A percentile compares a stretch with the other conserved stretches of the same genome.
phyloP scores from a whole-genome alignment of 2,329 filamentous ascomycete genomes.

The Ascochyta clinopodiicola region DNA sequence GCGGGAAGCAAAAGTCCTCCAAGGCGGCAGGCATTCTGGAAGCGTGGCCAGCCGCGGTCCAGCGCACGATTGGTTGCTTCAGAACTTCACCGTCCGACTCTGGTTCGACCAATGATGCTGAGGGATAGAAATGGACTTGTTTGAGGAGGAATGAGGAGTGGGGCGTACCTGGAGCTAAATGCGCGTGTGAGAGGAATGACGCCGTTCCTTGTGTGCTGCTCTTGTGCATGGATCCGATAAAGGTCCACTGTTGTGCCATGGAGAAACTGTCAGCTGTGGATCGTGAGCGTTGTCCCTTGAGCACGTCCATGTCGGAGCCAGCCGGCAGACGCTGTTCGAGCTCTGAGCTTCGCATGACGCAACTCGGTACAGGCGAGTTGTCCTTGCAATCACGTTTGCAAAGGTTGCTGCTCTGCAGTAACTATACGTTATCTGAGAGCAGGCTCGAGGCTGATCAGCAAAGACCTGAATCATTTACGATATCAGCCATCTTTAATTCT shows the following conservation, averaged over 20 bases:
- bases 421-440: no score
- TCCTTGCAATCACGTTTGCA: neutral
- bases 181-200: constrained; percentile 6
- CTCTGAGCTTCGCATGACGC: neutral
- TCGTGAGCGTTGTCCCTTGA: neutral
- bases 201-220: neutral
- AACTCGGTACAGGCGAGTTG: no score
- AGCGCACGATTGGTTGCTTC: constrained; percentile 11
- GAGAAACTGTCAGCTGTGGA: constrained; percentile 14
- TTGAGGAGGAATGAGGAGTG: constrained; percentile 12
- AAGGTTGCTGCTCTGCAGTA: no score
- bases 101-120: constrained; percentile 14
- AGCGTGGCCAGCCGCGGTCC: constrained; percentile 7
- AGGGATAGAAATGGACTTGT: constrained; percentile 16
- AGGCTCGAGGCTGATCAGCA: no score
- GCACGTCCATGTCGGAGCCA: constrained; percentile 2
- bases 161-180: constrained; percentile 13
- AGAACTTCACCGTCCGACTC: neutral
- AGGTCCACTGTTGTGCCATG: constrained; percentile 14
- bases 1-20: constrained; percentile 2
- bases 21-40: constrained; percentile 2
- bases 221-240: neutral
- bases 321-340: neutral
- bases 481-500: no score
- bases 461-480: no score